A percentile compares a stretch with the other conserved stretches of the same genome.
Evolutionary conservation across 345 rosid species (phyloP).

Genomic region (Aquilaria yunnanensis): DNA sequence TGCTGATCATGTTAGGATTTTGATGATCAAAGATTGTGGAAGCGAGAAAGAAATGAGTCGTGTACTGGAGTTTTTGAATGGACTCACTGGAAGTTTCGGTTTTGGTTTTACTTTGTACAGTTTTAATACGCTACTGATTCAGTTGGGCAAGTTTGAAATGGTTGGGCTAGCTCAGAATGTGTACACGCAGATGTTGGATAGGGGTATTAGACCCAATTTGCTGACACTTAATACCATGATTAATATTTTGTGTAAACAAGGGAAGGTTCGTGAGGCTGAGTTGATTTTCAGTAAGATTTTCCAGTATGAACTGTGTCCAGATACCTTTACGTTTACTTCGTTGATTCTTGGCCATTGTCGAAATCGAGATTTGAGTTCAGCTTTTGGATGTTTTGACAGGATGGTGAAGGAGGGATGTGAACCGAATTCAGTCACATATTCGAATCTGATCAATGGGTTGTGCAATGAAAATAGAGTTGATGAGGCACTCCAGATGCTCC

Average conservation of each 20-base stretch:
- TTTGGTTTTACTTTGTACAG: constrained; percentile 43
- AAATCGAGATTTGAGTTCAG: constrained; percentile 37
- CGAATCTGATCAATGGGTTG: constrained; percentile 48
- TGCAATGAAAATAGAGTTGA: constrained; percentile 45
- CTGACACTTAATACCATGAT: constrained; percentile 54
- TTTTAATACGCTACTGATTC: constrained; percentile 52
- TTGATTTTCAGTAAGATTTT: constrained; percentile 38
- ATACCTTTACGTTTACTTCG: constrained; percentile 48
- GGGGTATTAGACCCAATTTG: constrained; percentile 48
- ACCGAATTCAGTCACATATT: constrained; percentile 55
- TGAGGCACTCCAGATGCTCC: constrained; percentile 47
- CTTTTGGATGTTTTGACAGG: constrained; percentile 42
- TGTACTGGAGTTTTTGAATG: constrained; percentile 39
- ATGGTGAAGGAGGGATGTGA: constrained; percentile 53
- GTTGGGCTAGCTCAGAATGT: constrained; percentile 35
- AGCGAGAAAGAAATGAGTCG: constrained; percentile 35
- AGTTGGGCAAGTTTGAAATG: constrained; percentile 52
- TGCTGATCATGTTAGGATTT: constrained; percentile 47
- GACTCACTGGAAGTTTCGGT: constrained; percentile 21
- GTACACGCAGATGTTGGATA: constrained; percentile 30
- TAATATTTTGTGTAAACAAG: constrained; percentile 48
- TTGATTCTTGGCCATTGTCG: constrained; percentile 66
- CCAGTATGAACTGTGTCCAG: constrained; percentile 40
- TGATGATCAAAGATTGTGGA: constrained; percentile 53
- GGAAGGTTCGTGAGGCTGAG: constrained; percentile 46